Evolutionary conservation across 1,284 basidiomycete species (phyloP), one percentile per base, ranked within the genome.

Genomic region (Ganoderma lucidum): DNA sequence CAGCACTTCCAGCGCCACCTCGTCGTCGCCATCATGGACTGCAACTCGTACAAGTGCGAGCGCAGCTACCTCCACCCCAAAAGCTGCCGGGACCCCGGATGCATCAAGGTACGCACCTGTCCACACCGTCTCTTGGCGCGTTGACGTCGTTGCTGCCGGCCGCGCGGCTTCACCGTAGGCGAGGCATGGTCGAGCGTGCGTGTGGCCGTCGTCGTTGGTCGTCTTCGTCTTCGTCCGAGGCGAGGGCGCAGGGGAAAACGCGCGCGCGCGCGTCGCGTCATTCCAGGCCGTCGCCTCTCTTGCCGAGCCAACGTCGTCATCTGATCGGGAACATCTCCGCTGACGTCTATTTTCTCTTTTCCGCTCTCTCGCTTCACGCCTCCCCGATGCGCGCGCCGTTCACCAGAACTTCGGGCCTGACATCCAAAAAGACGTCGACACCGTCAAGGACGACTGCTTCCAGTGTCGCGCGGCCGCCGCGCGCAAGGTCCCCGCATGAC

Each of bases 1-100:
- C 73, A 92, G 91, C 90, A 93, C 77, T 93, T 92, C 78, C 90
- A 92, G 79, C 86, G 91, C 66, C 90, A 92, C 73, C 78, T 89
- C 53, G 84, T 93, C 69, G 82, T 87, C 59, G 91, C 89, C 63
- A 90, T 93, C 79, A 82, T 89, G 79, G 90, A 93, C 76, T 93
- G 90, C 81, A 87, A 83, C 78, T 88, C 86, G 32, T 75, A 76
- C 42, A 84, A 81, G 55, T 93, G 91, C 80, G 87, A 90, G 78
- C 83, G 84, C 74, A 93, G 91, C 75, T 85, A 86, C 68, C 82
- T 82, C 73, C 91, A 93, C 76, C 84, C 86, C 14, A 85, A 79
- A 68, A 77, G 76, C 48, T 93, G 91, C 78, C 84, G 82, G 66
- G 82, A 85, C 23, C 80, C 78, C 3, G 79, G 75, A 10, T 92